Conservation (phyloP, 1,139 yeast species). For the Arxiozyma slooffiae region DNA sequence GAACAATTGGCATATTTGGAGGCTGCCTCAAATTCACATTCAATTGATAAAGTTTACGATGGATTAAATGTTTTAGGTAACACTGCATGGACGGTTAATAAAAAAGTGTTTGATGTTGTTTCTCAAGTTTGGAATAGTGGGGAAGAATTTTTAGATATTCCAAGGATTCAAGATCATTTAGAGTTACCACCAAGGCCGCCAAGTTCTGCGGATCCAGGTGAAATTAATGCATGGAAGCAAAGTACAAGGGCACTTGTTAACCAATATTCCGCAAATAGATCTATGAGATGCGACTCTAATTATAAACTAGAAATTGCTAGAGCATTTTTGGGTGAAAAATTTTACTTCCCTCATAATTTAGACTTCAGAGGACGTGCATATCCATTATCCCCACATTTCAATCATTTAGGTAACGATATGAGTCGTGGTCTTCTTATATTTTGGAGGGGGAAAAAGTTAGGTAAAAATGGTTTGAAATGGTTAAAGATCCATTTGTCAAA, state of each 20-base stretch:
- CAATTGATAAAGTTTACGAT: constrained; percentile 55
- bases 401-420: constrained; percentile 85
- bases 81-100: constrained; percentile 90
- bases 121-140: constrained; percentile 84
- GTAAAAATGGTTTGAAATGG: constrained; percentile 73
- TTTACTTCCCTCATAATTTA: constrained; percentile 86
- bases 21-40: constrained; percentile 68
- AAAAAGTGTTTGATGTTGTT: constrained; percentile 55
- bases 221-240: constrained; percentile 57
- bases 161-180: constrained; percentile 47
- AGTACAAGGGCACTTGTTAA: constrained; percentile 48
- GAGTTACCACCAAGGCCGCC: constrained; percentile 59
- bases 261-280: constrained; percentile 58
- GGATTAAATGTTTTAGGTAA: constrained; percentile 84
- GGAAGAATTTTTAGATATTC: constrained; percentile 68
- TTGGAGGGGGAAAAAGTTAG: constrained; percentile 80
- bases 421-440: constrained; percentile 76
- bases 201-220: constrained; percentile 60
- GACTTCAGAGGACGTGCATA: constrained; percentile 96
- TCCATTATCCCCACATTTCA: constrained; percentile 73
- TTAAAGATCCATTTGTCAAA: constrained; percentile 84
- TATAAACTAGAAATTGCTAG: constrained; percentile 92
- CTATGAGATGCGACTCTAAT: constrained; percentile 87
- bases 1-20: constrained; percentile 82
- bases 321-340: constrained; percentile 79